Base-by-base conservation (phyloP, 2,329 filamentous ascomycete species). In the Colletotrichum musae region DNA sequence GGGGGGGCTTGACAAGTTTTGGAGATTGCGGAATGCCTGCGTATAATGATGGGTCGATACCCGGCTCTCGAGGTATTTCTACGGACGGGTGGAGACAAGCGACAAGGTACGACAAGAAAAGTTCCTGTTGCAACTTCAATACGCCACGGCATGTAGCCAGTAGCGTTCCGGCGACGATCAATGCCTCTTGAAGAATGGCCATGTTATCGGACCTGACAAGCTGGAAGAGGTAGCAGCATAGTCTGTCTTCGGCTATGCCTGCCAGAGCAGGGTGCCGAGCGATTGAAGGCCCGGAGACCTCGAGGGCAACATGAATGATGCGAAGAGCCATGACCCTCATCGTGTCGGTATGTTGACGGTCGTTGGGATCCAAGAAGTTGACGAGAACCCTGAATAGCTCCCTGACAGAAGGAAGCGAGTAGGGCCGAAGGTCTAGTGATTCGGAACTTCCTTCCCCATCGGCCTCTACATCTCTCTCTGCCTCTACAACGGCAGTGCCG, bases 261-360 rank as follows among this genome's bases (percentile, higher is more conserved):
- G 95, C 95, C 59, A 99, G 84, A 67, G 93, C 94, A 6, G 95
- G 95, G 78, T 99, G 96, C 72, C 93, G 93, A 57, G 95, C 94
- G 77, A 99, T 98, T 7, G 95, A 97, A 4, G 96, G 95, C 0
- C 96, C 96, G 2, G 96, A 94, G 67, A 99, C 95, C 81, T 99
- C 96, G 24, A 99, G 88, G 2, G 96, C 96, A 52, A 99, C 96
- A 79, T 99, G 96, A 64, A 99, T 96, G 72, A 99, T 98, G 51
- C 96, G 91, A 73, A 99, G 83, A 18, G 96, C 96, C 95, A 99
- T 99, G 48, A 99, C 94, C 74, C 95, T 90, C 92, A 98, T 96
- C 1, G 94, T 92, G 77, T 99, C 96, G 3, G 94, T 97, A 79
- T 98, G 94, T 74, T 95, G 93, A 60, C 90, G 91, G 80, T 98